Evolutionary conservation across 139 green algal genomes (phyloP).

Genomic region (Coelastrella sp.): DNA sequence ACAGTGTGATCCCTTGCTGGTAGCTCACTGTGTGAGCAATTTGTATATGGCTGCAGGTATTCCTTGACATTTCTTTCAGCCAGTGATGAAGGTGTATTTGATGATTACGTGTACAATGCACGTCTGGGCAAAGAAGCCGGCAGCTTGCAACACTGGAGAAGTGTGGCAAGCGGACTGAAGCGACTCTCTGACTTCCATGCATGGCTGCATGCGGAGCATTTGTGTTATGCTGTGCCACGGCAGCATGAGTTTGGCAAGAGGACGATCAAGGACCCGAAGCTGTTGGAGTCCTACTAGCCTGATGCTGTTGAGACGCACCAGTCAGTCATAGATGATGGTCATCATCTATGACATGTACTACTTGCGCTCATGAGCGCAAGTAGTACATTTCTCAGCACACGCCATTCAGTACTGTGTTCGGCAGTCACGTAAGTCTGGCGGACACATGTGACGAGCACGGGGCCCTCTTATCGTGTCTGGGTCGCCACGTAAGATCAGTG

Average conservation of each 20-base stretch:
- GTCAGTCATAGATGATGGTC: no score
- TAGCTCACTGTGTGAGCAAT: no score
- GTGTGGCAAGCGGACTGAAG: slow-evolving; percentile 49
- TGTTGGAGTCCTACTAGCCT: slow-evolving; percentile 59
- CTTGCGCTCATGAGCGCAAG: no score
- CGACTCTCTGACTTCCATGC: slow-evolving; percentile 69
- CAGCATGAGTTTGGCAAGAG: slow-evolving; percentile 71
- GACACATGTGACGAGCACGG: no score
- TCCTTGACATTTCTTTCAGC: slow-evolving; percentile 55
- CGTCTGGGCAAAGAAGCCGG: slow-evolving; percentile 65
- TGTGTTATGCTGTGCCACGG: slow-evolving; percentile 82
- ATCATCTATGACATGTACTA: no score
- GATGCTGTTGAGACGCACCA: no score
- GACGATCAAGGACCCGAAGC: slow-evolving; percentile 53
- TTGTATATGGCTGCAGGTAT: slow-evolving; percentile 1
- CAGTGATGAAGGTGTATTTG: slow-evolving; percentile 74
- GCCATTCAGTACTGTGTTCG: no score
- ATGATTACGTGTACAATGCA: slow-evolving; percentile 58
- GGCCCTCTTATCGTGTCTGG: no score
- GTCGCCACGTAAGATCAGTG: no score
- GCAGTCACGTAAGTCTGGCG: no score
- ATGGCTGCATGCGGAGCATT: slow-evolving; percentile 81
- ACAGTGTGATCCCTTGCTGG: no score
- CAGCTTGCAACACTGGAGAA: slow-evolving; percentile 63
- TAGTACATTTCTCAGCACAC: no score